Conservation (phyloP, 441 rosid genomes). For the Jatropha multifida region DNA sequence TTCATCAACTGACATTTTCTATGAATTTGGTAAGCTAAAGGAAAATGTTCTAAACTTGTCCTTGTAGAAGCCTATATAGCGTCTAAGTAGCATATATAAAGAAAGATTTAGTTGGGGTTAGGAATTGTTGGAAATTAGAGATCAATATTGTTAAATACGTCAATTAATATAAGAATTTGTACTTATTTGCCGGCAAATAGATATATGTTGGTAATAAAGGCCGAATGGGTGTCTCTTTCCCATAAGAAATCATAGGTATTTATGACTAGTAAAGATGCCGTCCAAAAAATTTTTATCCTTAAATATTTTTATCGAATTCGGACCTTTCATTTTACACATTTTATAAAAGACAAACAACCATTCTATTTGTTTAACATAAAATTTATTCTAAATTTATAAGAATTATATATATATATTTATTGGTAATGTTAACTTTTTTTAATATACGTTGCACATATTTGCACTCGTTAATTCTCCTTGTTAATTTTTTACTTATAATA, state of each 20-base stretch:
- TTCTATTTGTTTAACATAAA: no score
- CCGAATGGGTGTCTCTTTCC: not conserved
- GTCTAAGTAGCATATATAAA: not conserved
- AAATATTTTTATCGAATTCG: not conserved
- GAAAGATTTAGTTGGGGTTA: constrained; percentile 1
- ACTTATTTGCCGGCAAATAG: constrained; percentile 25
- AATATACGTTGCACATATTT: no score
- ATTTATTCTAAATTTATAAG: no score
- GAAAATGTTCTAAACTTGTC: not conserved
- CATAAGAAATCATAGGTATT: not conserved
- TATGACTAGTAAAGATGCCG: constrained; percentile 3
- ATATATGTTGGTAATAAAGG: not conserved
- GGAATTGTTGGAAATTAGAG: not conserved
- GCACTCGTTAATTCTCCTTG: no score
- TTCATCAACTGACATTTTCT: constrained; percentile 27
- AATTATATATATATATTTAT: no score
- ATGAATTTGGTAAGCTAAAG: not conserved
- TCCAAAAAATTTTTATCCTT: not conserved
- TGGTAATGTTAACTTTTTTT: no score
- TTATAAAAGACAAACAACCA: no score
- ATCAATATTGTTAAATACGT: constrained; percentile 28
- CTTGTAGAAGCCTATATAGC: constrained; percentile 8
- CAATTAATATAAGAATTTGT: not conserved
- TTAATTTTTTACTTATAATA: no score
- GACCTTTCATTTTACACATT: no score